A percentile compares a stretch with the other conserved stretches of the same genome.
These are phyloP conservation scores for Verticillium alfalfae DNA, from an alignment of 2,329 filamentous ascomycete species.

Conservation along the genomic window DNA sequence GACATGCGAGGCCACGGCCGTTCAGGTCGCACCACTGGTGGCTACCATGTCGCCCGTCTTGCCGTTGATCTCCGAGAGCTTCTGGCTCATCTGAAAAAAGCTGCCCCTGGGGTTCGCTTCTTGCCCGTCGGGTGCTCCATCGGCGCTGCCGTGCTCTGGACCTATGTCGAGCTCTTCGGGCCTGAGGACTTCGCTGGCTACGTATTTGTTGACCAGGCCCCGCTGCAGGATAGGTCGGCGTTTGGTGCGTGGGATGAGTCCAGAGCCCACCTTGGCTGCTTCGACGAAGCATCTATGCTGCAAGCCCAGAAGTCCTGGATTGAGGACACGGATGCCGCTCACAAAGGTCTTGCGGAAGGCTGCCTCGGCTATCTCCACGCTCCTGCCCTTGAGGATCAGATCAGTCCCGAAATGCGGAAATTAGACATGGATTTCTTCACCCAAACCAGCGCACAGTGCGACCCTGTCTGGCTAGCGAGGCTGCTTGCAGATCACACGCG, in stretches of 20 bases:
- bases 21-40: slow-evolving; percentile 22
- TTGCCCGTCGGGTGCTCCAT: slow-evolving; percentile 32
- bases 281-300: slow-evolving; percentile 28
- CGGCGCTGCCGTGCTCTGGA: slow-evolving; percentile 33
- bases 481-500: slow-evolving; percentile 32
- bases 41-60: slow-evolving; percentile 33
- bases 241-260: slow-evolving; percentile 23
- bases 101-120: slow-evolving; percentile 11
- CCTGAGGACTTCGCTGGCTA: slow-evolving; percentile 22
- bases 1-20: slow-evolving; percentile 32
- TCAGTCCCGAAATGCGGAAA: background rate
- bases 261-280: slow-evolving; percentile 27
- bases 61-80: slow-evolving; percentile 28
- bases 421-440: slow-evolving; percentile 21
- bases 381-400: slow-evolving; percentile 21
- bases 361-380: slow-evolving; percentile 28
- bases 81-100: slow-evolving; percentile 17
- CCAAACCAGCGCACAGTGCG: slow-evolving; percentile 24
- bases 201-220: slow-evolving; percentile 33
- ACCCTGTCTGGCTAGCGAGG: slow-evolving; percentile 28
- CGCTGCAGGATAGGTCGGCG: slow-evolving; percentile 28
- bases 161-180: slow-evolving; percentile 31
- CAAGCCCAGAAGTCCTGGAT: slow-evolving; percentile 22
- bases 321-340: slow-evolving; percentile 14
- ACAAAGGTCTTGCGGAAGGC: slow-evolving; percentile 21